These are phyloP conservation scores for Phoma herbarum DNA, from an alignment of 2,329 filamentous ascomycete species.

Conservation along the genomic window DNA sequence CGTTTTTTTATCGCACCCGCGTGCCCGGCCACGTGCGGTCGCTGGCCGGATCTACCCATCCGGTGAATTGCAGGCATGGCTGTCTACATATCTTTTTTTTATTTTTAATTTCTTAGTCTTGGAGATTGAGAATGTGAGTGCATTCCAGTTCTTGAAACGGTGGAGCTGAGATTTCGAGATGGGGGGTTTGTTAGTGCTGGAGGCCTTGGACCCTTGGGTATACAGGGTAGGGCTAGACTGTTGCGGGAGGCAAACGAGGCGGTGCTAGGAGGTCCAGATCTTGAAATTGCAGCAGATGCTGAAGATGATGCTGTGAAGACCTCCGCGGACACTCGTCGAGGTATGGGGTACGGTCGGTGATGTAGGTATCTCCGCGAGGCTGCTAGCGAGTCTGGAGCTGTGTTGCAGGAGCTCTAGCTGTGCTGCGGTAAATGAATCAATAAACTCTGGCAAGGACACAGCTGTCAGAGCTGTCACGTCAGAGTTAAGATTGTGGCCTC, in stretches of 20 bases:
- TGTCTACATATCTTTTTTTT: background rate
- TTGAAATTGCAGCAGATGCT: background rate
- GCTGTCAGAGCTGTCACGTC: constrained; percentile 4
- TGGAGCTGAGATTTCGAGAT: background rate
- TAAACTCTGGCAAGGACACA: constrained; percentile 1
- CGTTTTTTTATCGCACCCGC: too few relatives aligned
- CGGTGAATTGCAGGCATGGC: background rate
- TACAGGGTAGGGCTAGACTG: background rate
- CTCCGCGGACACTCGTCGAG: background rate
- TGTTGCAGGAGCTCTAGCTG: background rate
- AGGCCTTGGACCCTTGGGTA: background rate
- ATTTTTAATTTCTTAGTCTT: background rate
- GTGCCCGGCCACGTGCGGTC: background rate
- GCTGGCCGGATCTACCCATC: constrained; percentile 1
- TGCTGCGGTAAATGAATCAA: background rate
- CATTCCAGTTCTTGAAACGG: background rate
- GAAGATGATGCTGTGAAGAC: background rate
- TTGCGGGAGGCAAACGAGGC: background rate
- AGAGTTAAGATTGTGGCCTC: background rate
- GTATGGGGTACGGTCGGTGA: background rate
- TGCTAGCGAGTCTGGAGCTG: background rate
- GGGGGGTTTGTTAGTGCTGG: background rate
- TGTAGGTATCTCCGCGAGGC: background rate
- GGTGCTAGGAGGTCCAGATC: background rate
- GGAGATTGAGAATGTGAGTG: background rate